phyloP scores from a whole-genome alignment of 2,329 filamentous ascomycete species.

The Pseudocercospora vitis region DNA sequence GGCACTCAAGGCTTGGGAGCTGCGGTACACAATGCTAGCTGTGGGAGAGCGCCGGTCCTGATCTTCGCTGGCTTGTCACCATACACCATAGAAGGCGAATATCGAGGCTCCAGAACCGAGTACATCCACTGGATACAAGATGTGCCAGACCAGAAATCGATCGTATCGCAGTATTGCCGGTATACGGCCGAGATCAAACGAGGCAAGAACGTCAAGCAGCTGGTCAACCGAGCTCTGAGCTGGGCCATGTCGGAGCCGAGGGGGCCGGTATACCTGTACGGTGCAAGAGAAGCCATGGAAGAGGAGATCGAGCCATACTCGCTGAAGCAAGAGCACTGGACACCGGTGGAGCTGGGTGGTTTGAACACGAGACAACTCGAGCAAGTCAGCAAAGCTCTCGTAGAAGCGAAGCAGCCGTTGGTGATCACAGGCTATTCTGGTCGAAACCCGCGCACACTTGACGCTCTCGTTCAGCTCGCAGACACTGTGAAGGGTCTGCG shows the following conservation, averaged over 20 bases:
- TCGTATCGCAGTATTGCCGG: constrained; percentile 80
- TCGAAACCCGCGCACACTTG: constrained; percentile 64
- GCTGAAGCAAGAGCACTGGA: constrained; percentile 69
- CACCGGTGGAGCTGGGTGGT: constrained; percentile 66
- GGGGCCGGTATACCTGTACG: constrained; percentile 77
- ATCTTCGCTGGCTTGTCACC: constrained; percentile 78
- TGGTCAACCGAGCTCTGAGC: constrained; percentile 80
- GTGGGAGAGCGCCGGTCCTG: constrained; percentile 70
- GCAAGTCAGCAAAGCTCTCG: constrained; percentile 63
- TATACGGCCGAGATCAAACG: constrained; percentile 82
- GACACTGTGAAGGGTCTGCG: constrained; percentile 66
- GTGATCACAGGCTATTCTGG: constrained; percentile 71
- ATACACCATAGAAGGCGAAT: constrained; percentile 74
- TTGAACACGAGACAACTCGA: constrained; percentile 56
- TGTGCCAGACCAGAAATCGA: constrained; percentile 76
- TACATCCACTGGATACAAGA: constrained; percentile 88
- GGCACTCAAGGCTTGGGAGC: constrained; percentile 76
- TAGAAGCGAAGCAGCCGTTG: constrained; percentile 64
- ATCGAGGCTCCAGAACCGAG: constrained; percentile 74
- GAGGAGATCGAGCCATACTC: constrained; percentile 74
- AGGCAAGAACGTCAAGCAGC: constrained; percentile 82
- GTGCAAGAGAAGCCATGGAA: constrained; percentile 80
- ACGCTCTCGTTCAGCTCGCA: constrained; percentile 65
- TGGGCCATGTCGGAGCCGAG: constrained; percentile 76
- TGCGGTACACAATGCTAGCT: constrained; percentile 76